Conservation (phyloP, 2,329 filamentous ascomycete species). For the Lachnellula arida region DNA sequence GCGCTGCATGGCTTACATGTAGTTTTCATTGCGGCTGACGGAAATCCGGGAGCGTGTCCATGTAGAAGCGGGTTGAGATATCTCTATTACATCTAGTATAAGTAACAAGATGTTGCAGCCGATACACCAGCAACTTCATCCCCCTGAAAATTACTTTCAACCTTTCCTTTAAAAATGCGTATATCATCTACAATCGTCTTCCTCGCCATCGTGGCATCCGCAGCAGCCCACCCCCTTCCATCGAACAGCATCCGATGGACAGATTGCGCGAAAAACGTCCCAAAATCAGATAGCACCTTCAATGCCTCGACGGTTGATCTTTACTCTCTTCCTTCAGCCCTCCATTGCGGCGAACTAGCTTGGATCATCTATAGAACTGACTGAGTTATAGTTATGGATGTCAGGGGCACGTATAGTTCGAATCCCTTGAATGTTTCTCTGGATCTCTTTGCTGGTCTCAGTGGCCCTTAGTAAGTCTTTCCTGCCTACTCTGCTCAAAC, state of each 20-base stretch:
- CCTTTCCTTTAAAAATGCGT: not conserved
- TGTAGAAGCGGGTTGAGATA: not conserved
- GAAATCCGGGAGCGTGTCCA: not conserved
- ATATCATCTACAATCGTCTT: not conserved
- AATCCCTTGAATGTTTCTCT: constrained; percentile 13
- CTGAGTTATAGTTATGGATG: constrained; percentile 6
- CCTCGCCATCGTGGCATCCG: not conserved
- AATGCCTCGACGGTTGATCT: constrained; percentile 5
- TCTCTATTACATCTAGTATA: too few relatives aligned
- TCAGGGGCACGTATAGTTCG: constrained; percentile 14
- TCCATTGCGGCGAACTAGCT: constrained; percentile 5
- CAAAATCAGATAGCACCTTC: not conserved
- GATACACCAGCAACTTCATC: too few relatives aligned
- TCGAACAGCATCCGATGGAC: not conserved
- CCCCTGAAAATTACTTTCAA: too few relatives aligned
- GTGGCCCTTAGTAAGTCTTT: constrained; percentile 1
- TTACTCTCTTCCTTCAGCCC: constrained; percentile 7
- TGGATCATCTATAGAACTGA: not conserved
- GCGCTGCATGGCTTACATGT: not conserved
- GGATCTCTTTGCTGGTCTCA: not conserved
- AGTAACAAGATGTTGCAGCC: too few relatives aligned
- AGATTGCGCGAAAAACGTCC: not conserved
- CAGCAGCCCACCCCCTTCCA: not conserved
- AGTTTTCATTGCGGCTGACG: not conserved
- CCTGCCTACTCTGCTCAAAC: not conserved